Conservation (phyloP, 257 asterid species). For the Rhazya stricta region DNA sequence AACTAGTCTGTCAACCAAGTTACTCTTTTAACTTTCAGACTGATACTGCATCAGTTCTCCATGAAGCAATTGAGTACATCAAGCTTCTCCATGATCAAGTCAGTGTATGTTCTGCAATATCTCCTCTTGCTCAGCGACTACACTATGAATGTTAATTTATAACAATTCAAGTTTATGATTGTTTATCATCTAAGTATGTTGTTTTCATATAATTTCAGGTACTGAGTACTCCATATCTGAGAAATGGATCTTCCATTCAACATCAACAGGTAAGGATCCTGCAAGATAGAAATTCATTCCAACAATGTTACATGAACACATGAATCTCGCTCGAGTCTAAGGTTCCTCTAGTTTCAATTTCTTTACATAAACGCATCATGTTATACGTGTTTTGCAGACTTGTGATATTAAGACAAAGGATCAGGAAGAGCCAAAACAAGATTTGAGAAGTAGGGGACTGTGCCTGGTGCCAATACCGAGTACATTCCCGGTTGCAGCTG, state of each 20-base stretch:
- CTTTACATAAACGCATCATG: background rate
- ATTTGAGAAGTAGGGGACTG: slow-evolving; percentile 65
- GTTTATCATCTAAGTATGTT: background rate
- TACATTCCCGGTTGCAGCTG: slow-evolving; percentile 73
- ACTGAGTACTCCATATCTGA: slow-evolving; percentile 62
- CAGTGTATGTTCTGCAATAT: slow-evolving; percentile 39
- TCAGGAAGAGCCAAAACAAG: slow-evolving; percentile 36
- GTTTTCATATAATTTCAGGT: slow-evolving; percentile 35
- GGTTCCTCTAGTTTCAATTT: background rate
- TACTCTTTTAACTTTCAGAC: slow-evolving; percentile 43
- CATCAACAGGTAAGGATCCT: slow-evolving; percentile 46
- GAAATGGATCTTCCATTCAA: slow-evolving; percentile 50
- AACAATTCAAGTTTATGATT: background rate
- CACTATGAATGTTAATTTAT: background rate
- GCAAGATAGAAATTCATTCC: background rate
- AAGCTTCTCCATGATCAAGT: slow-evolving; percentile 90
- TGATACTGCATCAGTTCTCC: slow-evolving; percentile 96
- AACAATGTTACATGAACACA: no score
- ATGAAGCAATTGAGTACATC: slow-evolving; percentile 88
- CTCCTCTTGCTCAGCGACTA: background rate
- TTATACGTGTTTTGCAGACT: slow-evolving; percentile 25
- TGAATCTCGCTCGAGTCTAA: background rate
- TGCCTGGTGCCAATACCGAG: slow-evolving; percentile 77
- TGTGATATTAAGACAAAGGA: slow-evolving; percentile 26
- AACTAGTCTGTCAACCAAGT: slow-evolving; percentile 1